Base-by-base conservation (phyloP, 352 stramenopile species). In the Pythium insidiosum region DNA sequence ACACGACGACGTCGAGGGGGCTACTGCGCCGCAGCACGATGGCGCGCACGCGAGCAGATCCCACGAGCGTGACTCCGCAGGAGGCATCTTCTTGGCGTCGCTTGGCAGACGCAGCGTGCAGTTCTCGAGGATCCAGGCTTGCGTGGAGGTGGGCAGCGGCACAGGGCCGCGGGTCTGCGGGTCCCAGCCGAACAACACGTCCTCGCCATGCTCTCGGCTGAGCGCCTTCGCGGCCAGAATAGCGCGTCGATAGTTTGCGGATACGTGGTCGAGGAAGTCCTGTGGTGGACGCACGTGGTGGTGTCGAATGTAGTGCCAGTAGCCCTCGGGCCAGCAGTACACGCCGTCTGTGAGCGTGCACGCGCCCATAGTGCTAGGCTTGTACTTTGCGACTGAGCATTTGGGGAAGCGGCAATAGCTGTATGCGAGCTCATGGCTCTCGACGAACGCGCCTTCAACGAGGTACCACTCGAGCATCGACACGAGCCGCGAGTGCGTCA, bases 351-450 rank as follows among this genome's bases (percentile, higher is more conserved):
- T 88, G 49, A 91, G 59, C 15, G 75, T 88, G 44, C 75, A 86
- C 10, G 79, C 75, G 20, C 79, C 79, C 65, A 91, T 77, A 22
- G 66, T 34, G 21, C 58, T 62, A n/a, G 71, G 66, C 9, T 72
- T 42, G 12, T 66, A 25, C 19, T 47, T 31, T 7, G 72, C 65
- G 26, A 56, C 29, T 12, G 31, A 26, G 52, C 78, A 91, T 33
- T 67, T 50, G 6, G 47, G 26, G 50, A 91, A 87, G 12, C 79
- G 73, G 43, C 79, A 91, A 37, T 72, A 85, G 56, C 75, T 88
- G 68, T 88, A 91, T 12, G 68, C 79, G 38, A 88, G 63, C 44
- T 91, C 79, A 26, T 91, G 70, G 38, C 71, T 85, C 47, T 91
- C 79, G 10, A 91, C 63, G 46, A 75, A 80, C 36, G 61, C 71